Evolutionary conservation across 2,329 filamentous ascomycete species (phyloP).

Genomic region (Penicillium sp.): DNA sequence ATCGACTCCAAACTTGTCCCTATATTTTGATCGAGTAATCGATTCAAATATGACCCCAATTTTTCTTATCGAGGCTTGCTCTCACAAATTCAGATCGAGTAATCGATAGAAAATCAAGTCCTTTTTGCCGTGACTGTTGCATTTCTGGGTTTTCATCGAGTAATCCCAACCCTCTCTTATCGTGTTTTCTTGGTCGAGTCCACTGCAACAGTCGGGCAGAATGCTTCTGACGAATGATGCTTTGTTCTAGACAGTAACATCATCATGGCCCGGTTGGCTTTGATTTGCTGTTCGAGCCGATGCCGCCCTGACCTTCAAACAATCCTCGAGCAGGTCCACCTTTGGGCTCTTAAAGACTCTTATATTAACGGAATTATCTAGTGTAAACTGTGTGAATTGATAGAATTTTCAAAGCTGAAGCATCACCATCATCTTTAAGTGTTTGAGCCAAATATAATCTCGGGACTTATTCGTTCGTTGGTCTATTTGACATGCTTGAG

Average conservation of each 20-base stretch:
- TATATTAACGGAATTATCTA: not conserved
- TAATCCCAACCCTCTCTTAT: not conserved
- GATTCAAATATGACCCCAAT: not conserved
- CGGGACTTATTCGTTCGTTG: not conserved
- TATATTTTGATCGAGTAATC: conserved; percentile 14
- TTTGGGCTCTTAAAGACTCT: not conserved
- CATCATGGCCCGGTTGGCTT: not conserved
- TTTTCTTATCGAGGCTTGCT: not conserved
- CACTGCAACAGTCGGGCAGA: not conserved
- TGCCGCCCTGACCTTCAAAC: not conserved
- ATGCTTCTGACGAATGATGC: not conserved
- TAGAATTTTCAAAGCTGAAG: too few species aligned
- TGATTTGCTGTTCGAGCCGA: not conserved
- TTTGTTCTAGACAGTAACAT: not conserved
- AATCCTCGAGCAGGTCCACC: not conserved
- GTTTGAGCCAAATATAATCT: too few species aligned
- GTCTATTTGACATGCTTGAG: not conserved
- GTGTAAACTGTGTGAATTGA: not conserved
- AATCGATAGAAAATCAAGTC: not conserved
- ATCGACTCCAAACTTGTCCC: not conserved
- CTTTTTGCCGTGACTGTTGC: not conserved
- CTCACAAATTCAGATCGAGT: conserved; percentile 4
- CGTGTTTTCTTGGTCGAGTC: not conserved
- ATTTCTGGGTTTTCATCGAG: conserved; percentile 3
- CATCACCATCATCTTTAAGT: too few species aligned